A percentile compares a stretch with the other conserved stretches of the same genome.
These are phyloP conservation scores for Porodaedalea pini DNA, from an alignment of 1,284 basidiomycete species.

Conservation along the genomic window DNA sequence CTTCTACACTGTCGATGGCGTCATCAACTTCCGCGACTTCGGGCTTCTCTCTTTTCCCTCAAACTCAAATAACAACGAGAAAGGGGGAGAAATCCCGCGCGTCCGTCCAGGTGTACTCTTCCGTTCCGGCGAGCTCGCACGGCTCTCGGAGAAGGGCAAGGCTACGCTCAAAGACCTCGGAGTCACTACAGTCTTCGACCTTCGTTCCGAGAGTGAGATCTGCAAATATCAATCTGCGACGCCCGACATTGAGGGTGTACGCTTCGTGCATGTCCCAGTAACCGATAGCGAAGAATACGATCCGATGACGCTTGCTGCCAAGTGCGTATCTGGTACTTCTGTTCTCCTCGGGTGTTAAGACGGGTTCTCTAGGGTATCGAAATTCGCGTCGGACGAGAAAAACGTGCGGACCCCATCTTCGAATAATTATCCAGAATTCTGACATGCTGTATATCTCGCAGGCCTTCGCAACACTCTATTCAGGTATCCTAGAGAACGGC, in stretches of 20 bases:
- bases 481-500: slow-evolving; percentile 33
- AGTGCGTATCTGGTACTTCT: slow-evolving; percentile 20
- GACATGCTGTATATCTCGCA: slow-evolving; percentile 18
- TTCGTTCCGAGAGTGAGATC: slow-evolving; percentile 39
- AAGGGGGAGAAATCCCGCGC: not conserved
- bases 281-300: slow-evolving; percentile 23
- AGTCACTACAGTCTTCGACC: slow-evolving; percentile 39
- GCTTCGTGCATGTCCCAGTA: slow-evolving; percentile 29
- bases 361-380: slow-evolving; percentile 23
- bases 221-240: slow-evolving; percentile 31
- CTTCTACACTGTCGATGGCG: slow-evolving; percentile 39
- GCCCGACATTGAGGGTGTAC: slow-evolving; percentile 32
- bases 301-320: slow-evolving; percentile 30
- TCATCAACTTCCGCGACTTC: slow-evolving; percentile 39
- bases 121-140: slow-evolving; percentile 39
- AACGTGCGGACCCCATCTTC: slow-evolving; percentile 26
- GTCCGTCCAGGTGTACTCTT: slow-evolving; percentile 36
- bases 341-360: not conserved
- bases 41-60: slow-evolving; percentile 30
- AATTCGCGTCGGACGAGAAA: slow-evolving; percentile 31
- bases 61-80: not conserved
- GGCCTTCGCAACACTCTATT: slow-evolving; percentile 36
- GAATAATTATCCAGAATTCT: not conserved
- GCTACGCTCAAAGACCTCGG: slow-evolving; percentile 35
- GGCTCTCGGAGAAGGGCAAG: slow-evolving; percentile 36